Evolutionary conservation across 2,329 filamentous ascomycete species (phyloP).

Genomic region (Ophiostoma perfectum): DNA sequence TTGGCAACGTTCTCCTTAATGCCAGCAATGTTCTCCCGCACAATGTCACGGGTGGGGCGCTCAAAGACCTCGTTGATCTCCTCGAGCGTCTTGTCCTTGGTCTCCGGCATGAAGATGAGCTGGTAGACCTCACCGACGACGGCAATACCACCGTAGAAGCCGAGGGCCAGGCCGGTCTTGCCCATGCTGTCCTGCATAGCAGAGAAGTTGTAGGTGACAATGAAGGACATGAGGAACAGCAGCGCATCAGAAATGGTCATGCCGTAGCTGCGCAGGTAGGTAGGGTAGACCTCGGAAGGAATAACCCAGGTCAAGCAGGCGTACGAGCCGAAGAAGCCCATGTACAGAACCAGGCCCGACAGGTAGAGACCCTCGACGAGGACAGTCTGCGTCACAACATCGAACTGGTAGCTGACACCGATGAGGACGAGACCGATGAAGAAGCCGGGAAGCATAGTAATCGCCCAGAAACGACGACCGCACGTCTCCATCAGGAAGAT

Average conservation of each 20-base stretch:
- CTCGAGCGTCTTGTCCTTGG: constrained; percentile 48
- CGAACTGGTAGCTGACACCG: constrained; percentile 57
- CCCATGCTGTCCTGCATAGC: constrained; percentile 65
- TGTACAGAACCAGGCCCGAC: constrained; percentile 62
- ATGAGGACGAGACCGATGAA: constrained; percentile 64
- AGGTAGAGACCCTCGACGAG: constrained; percentile 58
- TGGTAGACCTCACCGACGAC: constrained; percentile 67
- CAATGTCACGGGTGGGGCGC: constrained; percentile 30
- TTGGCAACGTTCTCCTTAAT: constrained; percentile 17
- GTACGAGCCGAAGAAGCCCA: constrained; percentile 63
- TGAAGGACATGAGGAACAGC: constrained; percentile 65
- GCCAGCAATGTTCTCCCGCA: constrained; percentile 17
- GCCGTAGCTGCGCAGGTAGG: constrained; percentile 65
- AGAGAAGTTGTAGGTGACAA: constrained; percentile 71
- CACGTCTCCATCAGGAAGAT: constrained; percentile 67
- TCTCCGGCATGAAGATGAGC: constrained; percentile 68
- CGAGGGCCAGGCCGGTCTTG: constrained; percentile 58
- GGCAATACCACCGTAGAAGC: constrained; percentile 70
- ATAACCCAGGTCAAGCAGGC: constrained; percentile 61
- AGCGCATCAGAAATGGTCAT: constrained; percentile 66
- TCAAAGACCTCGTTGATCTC: constrained; percentile 50
- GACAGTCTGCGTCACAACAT: constrained; percentile 40
- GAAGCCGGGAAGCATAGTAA: constrained; percentile 65
- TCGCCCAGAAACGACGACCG: constrained; percentile 69
- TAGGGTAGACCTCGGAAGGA: constrained; percentile 66